Base-by-base conservation (phyloP, 2,329 filamentous ascomycete species). In the Colletotrichum gigasporum region DNA sequence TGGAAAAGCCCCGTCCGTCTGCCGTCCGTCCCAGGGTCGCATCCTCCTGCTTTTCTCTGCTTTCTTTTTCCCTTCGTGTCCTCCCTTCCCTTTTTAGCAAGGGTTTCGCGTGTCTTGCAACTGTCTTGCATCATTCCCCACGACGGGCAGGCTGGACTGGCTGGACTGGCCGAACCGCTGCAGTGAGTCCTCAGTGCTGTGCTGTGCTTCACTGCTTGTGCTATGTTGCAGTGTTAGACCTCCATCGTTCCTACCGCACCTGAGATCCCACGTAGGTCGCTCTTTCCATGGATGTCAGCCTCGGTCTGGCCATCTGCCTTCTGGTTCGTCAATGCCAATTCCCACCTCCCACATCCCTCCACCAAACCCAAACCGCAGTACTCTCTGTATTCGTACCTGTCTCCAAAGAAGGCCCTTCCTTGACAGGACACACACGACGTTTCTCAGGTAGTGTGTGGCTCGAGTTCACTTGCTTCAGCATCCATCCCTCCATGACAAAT, bases 401-500 rank as follows among this genome's bases (percentile, higher is more conserved):
- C 28, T 5, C 26, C 28, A 9, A 55, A 16, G 30, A 34, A 45
- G n/a, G 22, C 45, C 22, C 26, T 59, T 59, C 45, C 56, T 50
- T 52, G 47, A 58, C 37, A 18, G 44, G 56, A 59, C 28, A 59
- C 56, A 26, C 45, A 16, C n/a, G 10, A 20, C 24, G 51, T 56
- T 55, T 55, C 50, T 56, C 39, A n/a, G n/a, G n/a, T 39, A 18
- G 24, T 32, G 45, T 45, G 47, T 47, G 32, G 56, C 42, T 26
- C 42, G 42, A 39, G 18, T 34, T 32, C 6, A 8, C 42, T 32
- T 54, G 44, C 26, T 24, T 53, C 42, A 54, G 62, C 56, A 65
- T 65, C n/a, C n/a, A 39, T 61, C 62, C 57, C 56, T 61, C 47
- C 30, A 44, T 50, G 48, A 48, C 48, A 48, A 35, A 37, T 18